Evolutionary conservation across 192 early-diverging fungal species (phyloP).

Genomic region (Jimgerdemannia flammicorona): DNA sequence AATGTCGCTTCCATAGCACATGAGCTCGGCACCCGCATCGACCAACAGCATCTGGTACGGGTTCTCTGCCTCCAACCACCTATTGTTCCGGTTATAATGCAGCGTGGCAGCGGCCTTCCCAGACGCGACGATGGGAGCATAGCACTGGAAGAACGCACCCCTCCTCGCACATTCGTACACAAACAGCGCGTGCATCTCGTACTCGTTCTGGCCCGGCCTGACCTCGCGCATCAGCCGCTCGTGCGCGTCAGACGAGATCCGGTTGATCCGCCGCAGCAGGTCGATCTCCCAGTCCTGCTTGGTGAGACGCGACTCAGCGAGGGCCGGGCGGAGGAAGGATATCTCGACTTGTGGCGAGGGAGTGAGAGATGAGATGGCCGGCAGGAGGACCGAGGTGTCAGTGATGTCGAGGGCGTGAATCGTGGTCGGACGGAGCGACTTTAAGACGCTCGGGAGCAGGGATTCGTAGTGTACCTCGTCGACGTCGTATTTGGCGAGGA

Average conservation of each 20-base stretch:
- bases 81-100: conserved; percentile 82
- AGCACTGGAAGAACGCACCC: conserved; percentile 73
- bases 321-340: conserved; percentile 43
- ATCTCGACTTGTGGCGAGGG: background rate
- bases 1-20: conserved; percentile 87
- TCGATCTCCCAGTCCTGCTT: conserved; percentile 77
- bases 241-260: conserved; percentile 76
- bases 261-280: conserved; percentile 73
- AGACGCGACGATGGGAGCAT: conserved; percentile 78
- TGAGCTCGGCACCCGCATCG: conserved; percentile 80
- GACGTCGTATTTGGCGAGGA: conserved; percentile 59
- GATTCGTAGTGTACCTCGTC: conserved; percentile 63
- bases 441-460: conserved; percentile 46
- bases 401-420: conserved; percentile 39
- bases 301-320: conserved; percentile 76
- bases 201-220: conserved; percentile 62
- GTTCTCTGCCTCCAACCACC: conserved; percentile 36
- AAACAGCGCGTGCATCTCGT: conserved; percentile 77
- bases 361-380: conserved; percentile 11
- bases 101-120: conserved; percentile 75
- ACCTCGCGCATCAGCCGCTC: conserved; percentile 67
- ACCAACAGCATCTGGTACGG: conserved; percentile 64
- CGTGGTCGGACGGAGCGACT: conserved; percentile 28
- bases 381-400: conserved; percentile 14
- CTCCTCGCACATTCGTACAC: conserved; percentile 63